These are phyloP conservation scores for Trichophyton schoenleinii DNA, from an alignment of 2,329 filamentous ascomycete genomes.

Conservation along the genomic window DNA sequence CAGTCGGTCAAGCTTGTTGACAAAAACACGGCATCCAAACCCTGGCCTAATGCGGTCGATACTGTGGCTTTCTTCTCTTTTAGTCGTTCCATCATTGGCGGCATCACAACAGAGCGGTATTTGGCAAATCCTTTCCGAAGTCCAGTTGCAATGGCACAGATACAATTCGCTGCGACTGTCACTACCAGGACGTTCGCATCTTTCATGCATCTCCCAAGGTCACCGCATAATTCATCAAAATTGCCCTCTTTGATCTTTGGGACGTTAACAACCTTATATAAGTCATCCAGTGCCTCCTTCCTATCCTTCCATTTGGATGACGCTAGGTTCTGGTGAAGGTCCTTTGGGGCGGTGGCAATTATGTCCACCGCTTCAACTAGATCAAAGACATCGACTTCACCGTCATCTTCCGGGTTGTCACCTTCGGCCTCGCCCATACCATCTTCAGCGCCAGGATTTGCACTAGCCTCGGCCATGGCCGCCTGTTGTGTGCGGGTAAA, in stretches of 20 bases:
- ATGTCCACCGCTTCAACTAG: slow-evolving; percentile 81
- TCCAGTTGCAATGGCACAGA: slow-evolving; percentile 78
- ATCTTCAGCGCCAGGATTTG: slow-evolving; percentile 42
- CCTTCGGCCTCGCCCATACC: slow-evolving; percentile 47
- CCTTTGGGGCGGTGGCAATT: slow-evolving; percentile 62
- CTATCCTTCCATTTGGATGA: slow-evolving; percentile 98
- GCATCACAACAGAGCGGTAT: slow-evolving; percentile 68
- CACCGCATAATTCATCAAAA: slow-evolving; percentile 71
- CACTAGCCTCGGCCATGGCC: slow-evolving; percentile 53
- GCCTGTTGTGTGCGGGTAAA: slow-evolving; percentile 81
- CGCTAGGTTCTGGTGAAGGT: slow-evolving; percentile 69
- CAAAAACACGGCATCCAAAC: slow-evolving; percentile 59
- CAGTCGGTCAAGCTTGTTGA: slow-evolving; percentile 67
- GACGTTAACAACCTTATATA: slow-evolving; percentile 65
- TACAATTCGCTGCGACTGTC: slow-evolving; percentile 81
- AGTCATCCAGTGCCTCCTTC: slow-evolving; percentile 80
- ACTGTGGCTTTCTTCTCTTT: slow-evolving; percentile 95
- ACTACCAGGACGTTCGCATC: slow-evolving; percentile 95
- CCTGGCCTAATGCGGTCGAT: slow-evolving; percentile 72
- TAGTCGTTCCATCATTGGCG: slow-evolving; percentile 82
- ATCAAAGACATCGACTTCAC: slow-evolving; percentile 68
- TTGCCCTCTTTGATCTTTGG: slow-evolving; percentile 84
- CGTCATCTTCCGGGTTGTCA: slow-evolving; percentile 47
- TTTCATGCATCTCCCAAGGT: slow-evolving; percentile 93
- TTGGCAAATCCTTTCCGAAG: slow-evolving; percentile 65